phyloP scores from a whole-genome alignment of 1,284 basidiomycete genomes.

The Peniophora sp. region DNA sequence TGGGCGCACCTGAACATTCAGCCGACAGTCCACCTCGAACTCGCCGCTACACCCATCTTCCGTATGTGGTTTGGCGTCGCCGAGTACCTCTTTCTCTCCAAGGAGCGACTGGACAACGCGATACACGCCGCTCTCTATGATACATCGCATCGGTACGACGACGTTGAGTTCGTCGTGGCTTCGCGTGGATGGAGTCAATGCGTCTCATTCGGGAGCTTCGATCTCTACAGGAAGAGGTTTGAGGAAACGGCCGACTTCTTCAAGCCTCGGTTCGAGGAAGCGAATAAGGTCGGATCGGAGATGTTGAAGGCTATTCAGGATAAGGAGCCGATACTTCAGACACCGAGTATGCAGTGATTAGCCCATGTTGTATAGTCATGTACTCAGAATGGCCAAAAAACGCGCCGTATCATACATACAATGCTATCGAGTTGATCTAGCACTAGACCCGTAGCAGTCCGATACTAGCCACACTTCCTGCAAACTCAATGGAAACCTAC shows the following conservation, averaged over 20 bases:
- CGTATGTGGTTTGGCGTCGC: constrained; percentile 96
- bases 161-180: constrained; percentile 91
- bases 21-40: constrained; percentile 86
- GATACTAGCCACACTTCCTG: no score
- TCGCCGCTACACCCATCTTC: constrained; percentile 96
- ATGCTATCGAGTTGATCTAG: no score
- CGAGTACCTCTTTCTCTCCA: constrained; percentile 85
- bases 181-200: constrained; percentile 97
- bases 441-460: no score
- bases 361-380: no score
- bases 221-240: constrained; percentile 81
- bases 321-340: constrained; percentile 14
- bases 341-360: no score
- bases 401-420: no score
- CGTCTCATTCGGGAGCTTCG: constrained; percentile 89
- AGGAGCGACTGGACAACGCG: constrained; percentile 56
- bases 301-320: constrained; percentile 89
- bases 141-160: constrained; percentile 80
- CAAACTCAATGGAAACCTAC: no score
- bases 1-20: constrained; percentile 87
- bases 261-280: constrained; percentile 82
- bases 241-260: constrained; percentile 81
- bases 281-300: constrained; percentile 72
- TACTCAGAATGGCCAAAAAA: no score
- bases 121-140: constrained; percentile 76